Conservation (phyloP, 1,139 yeast genomes). For the Yamadazyma triangularis region DNA sequence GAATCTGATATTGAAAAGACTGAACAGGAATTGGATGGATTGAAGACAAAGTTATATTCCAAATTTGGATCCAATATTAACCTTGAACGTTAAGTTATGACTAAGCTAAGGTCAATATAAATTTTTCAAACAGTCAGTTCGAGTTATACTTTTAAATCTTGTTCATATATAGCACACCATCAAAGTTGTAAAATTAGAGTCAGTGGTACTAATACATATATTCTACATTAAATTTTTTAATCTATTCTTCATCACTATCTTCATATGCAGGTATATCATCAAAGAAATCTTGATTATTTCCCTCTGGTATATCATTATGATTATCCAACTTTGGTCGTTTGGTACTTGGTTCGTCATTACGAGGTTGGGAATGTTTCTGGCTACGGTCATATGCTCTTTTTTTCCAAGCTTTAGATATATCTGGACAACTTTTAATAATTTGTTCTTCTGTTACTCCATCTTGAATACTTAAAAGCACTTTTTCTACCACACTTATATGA, state of each 20-base stretch:
- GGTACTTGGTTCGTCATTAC: slow-evolving; percentile 8
- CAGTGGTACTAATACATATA: neutral
- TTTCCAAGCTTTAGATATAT: slow-evolving; percentile 33
- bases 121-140: too few species aligned
- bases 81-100: slow-evolving; percentile 50
- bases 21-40: slow-evolving; percentile 49
- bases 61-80: slow-evolving; percentile 90
- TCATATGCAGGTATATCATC: slow-evolving; percentile 40
- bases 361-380: slow-evolving; percentile 6
- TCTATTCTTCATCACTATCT: slow-evolving; percentile 35
- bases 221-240: neutral
- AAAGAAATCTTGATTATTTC: slow-evolving; percentile 15
- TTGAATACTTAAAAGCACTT: slow-evolving; percentile 75
- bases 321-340: too few species aligned
- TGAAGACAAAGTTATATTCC: slow-evolving; percentile 75
- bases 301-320: too few species aligned
- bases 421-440: slow-evolving; percentile 43
- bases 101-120: too few species aligned
- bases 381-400: slow-evolving; percentile 28
- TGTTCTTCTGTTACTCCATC: slow-evolving; percentile 86
- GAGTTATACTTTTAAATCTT: too few species aligned
- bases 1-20: slow-evolving; percentile 48
- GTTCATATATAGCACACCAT: too few species aligned
- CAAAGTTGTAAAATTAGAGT: too few species aligned
- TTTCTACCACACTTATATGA: slow-evolving; percentile 73